A percentile compares a stretch with the other conserved stretches of the same genome.
These are phyloP conservation scores for Mycotypha africana DNA, from an alignment of 371 early-diverging fungal species.

Conservation along the genomic window DNA sequence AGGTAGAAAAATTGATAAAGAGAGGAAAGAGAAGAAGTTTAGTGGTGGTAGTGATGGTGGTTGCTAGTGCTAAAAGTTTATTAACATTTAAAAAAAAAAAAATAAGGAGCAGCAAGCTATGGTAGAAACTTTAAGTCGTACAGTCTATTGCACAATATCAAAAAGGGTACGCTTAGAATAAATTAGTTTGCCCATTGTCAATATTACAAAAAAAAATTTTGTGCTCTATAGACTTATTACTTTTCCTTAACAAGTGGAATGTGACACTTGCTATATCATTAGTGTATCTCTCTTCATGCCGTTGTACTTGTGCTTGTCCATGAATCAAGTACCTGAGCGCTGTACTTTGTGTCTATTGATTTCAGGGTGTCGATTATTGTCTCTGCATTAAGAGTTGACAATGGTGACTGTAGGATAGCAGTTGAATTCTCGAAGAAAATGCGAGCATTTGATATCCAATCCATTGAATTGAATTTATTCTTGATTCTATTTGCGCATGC, in stretches of 20 bases:
- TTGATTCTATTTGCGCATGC: conserved; percentile 49
- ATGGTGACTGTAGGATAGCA: conserved; percentile 11
- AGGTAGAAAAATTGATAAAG: neutral
- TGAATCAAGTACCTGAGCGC: conserved; percentile 10
- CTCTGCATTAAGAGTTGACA: neutral
- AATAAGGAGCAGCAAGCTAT: too few species aligned
- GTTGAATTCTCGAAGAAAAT: conserved; percentile 38
- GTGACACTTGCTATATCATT: too few species aligned
- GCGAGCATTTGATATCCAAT: conserved; percentile 21
- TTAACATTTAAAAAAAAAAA: conserved; percentile 1
- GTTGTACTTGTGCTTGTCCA: conserved; percentile 5
- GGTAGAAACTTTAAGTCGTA: too few species aligned
- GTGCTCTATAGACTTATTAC: too few species aligned
- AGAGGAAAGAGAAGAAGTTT: conserved; percentile 2
- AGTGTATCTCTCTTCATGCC: too few species aligned
- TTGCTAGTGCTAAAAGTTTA: too few species aligned
- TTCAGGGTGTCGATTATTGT: neutral
- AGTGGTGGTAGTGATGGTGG: too few species aligned
- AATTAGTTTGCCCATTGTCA: conserved; percentile 1
- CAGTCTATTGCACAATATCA: too few species aligned
- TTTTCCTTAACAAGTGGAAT: too few species aligned
- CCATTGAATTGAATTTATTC: conserved; percentile 18
- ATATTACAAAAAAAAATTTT: too few species aligned
- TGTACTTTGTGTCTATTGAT: conserved; percentile 14
- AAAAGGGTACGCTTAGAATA: conserved; percentile 1